Evolutionary conservation across 2,329 filamentous ascomycete species (phyloP).

Genomic region (Elsinoe ampelina): DNA sequence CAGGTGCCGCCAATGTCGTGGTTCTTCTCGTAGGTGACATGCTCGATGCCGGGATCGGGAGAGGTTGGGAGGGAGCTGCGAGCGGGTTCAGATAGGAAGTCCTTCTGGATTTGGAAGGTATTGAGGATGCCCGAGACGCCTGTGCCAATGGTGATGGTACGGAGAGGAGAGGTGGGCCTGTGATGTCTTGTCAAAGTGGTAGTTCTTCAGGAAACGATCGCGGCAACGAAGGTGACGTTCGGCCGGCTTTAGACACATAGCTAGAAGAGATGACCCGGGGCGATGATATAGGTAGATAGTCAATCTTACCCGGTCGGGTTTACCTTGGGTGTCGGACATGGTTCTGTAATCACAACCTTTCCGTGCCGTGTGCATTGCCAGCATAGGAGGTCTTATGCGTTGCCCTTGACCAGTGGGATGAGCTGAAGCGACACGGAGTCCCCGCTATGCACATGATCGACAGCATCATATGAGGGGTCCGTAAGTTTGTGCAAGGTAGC

Average conservation of each 20-base stretch:
- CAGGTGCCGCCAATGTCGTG: constrained; percentile 37
- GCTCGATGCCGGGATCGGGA: constrained; percentile 28
- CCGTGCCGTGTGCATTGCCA: background rate
- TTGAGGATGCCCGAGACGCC: constrained; percentile 40
- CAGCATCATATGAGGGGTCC: background rate
- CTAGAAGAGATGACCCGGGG: constrained; percentile 30
- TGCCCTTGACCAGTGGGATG: background rate
- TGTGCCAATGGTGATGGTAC: constrained; percentile 40
- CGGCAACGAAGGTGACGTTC: too few species aligned
- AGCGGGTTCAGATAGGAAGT: constrained; percentile 19
- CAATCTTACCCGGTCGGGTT: background rate
- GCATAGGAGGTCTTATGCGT: background rate
- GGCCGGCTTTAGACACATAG: too few species aligned
- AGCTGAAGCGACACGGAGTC: background rate
- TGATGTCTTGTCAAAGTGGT: too few species aligned
- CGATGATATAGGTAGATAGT: constrained; percentile 41
- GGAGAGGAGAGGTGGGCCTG: constrained; percentile 33
- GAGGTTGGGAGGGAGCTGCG: background rate
- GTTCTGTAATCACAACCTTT: background rate
- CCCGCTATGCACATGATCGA: background rate
- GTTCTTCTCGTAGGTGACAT: constrained; percentile 42
- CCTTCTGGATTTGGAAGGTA: constrained; percentile 41
- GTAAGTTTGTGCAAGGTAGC: too few species aligned
- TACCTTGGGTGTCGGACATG: background rate
- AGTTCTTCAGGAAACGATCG: too few species aligned